Evolutionary conservation across 1,284 basidiomycete species (phyloP), one percentile per base, ranked within the genome.

Genomic region (Malassezia dermatis): DNA sequence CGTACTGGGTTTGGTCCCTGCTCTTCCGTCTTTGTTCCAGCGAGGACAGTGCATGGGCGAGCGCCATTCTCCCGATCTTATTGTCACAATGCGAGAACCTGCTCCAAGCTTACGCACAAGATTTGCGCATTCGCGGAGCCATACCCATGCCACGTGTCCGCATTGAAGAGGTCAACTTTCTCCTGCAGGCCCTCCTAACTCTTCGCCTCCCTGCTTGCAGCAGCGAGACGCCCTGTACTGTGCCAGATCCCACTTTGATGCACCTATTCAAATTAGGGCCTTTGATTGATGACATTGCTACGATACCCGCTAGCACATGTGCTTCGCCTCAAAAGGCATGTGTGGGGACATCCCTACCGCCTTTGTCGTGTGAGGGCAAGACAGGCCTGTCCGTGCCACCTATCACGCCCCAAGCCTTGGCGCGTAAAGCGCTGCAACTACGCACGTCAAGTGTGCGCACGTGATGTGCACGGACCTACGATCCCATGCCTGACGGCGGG

Each of bases 1-100:
- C 86, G 8, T 94, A 89, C 76, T 95, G 90, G 89, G 89, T 87
- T 64, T 86, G 95, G 59, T 89, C 94, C 66, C 76, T 93, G 23
- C 75, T 96, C 15, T 89, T 94, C 73, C 73, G 86, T 59, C 79
- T 86, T 23, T 89, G 86, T 65, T 84, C 84, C 0, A 78, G 40
- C 4, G 30, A 43, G 15, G 37, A 31, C 17, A 12, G 41, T 23
- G 62, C 77, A 78, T 0, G 81, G 80, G 19, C 15, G 15, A 32
- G 59, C 81, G 83, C 56, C 62, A 75, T 8, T 78, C 72, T 89
- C 6, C 82, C 86, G 0, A 79, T 82, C 0, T 75, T 94, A 32
- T 75, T 94, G 27, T 81, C 80, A 51, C 83, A 90, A 19, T 89
- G 86, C 74, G 79, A 81, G 47, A 77, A 78, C 0, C 80, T 84